Base-by-base conservation (phyloP, 176 grass and related monocot species). In the Aegilops speltoides region DNA sequence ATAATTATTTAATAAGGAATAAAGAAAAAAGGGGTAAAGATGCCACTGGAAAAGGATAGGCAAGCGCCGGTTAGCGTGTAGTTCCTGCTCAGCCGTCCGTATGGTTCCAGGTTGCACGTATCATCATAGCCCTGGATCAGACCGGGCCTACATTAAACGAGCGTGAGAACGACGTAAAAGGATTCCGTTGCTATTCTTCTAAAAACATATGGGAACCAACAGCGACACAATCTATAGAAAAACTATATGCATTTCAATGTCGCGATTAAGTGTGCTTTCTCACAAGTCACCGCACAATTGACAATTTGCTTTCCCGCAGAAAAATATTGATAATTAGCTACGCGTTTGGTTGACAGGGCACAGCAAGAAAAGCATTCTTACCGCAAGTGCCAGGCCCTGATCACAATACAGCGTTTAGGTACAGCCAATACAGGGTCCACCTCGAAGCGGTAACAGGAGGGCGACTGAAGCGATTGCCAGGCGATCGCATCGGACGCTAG, bases 101-200 rank as follows among this genome's bases (percentile, higher is more conserved):
- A 25, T 50, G 41, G 57, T n/a, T 77, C 43, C 89, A 68, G 43
- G 73, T 75, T 70, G 84, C 72, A 17, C 79, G 29, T 24, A 79
- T 79, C 77, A 67, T 73, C 74, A 83, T 24, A 28, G 24, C 17
- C 17, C 38, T 79, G 46, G 85, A 91, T 91, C 67, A 80, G 80
- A 84, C 56, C 36, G 85, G 81, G 3, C 81, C 85, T 76, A 84
- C 26, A 7, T 9, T 83, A 38, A 50, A 69, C 8, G 79, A 34
- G n/a, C 81, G 68, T 22, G 89, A 91, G 26, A 72, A 75, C 56
- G 89, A 84, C 85, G 60, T 50, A 10, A 52, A 52, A 52, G n/a
- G 38, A 15, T 64, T 52, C 10, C 68, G 22, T 70, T n/a, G 9
- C 9, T 67, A 70, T 70, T 70, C 20, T 70, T 69, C 32, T 22